phyloP scores from a whole-genome alignment of 164 flowering plant species.

The Echeveria elegans region DNA sequence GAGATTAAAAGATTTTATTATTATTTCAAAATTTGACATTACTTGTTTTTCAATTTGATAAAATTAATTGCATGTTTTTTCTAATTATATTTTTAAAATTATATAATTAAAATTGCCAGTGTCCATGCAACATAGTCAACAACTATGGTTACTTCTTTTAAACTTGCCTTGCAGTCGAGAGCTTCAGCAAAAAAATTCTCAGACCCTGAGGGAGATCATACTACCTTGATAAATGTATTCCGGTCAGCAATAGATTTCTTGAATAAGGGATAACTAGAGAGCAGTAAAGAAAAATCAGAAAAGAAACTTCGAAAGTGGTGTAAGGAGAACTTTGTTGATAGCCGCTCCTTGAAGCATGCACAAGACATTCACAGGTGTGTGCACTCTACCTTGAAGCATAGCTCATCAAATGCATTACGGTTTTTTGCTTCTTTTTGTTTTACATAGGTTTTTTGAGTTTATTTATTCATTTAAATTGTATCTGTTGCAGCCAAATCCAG shows the following conservation, averaged over 20 bases:
- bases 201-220: constrained; percentile 81
- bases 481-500: constrained; percentile 64
- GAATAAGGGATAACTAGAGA: constrained; percentile 38
- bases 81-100: too few relatives aligned
- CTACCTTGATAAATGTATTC: constrained; percentile 70
- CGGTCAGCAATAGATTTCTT: constrained; percentile 58
- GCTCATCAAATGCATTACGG: neutral
- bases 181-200: constrained; percentile 56
- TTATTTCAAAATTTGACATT: too few relatives aligned
- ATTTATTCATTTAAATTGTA: neutral
- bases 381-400: too few relatives aligned
- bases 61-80: too few relatives aligned
- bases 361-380: constrained; percentile 75
- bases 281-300: constrained; percentile 40
- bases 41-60: too few relatives aligned
- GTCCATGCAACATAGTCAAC: too few relatives aligned
- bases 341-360: constrained; percentile 79
- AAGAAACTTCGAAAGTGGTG: constrained; percentile 78
- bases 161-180: constrained; percentile 42
- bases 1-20: too few relatives aligned
- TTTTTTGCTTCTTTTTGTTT: neutral
- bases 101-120: too few relatives aligned
- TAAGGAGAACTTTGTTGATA: constrained; percentile 73
- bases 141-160: too few relatives aligned
- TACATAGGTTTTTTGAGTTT: too few relatives aligned